Base-by-base conservation (phyloP, 129 eudicot species). In the Heracleum sosnowskyi region DNA sequence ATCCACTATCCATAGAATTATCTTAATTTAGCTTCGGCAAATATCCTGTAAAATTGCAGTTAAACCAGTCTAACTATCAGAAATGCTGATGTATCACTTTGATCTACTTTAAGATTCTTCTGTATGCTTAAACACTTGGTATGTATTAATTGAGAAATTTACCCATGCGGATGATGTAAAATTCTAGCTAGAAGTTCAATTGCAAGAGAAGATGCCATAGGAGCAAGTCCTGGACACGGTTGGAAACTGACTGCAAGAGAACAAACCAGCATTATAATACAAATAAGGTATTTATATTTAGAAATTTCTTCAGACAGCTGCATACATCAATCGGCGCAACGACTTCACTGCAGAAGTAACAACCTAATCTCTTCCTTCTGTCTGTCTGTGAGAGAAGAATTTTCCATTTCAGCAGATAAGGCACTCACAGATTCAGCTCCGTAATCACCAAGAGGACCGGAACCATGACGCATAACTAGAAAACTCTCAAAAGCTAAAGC, bases 191-290 rank as follows among this genome's bases (percentile, higher is more conserved):
- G 82, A 40, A 94, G 91, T 77, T 94, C 97, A 47, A 94, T 96
- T n/a, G 98, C 97, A 84, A 94, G 91, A 11, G 96, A 84, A 7
- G 98, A 91, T 46, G 98, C 97, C 77, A 94, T 90, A 69, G 97
- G 98, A 76, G 98, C 94, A 77, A 94, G 97, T 40, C 98, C 97
- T 0, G 98, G 98, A 57, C 98, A 53, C 98, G 97, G 76, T 94
- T 94, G 44, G 90, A 80, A 53, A 96, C 91, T 80, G 98, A 94
- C 97, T 91, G 92, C 86, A 82, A 45, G 53, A 81, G 47, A 64
- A 60, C 36, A 66, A 44, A 66, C 31, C 53, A 80, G 63, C 18
- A 55, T 80, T 60, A 11, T 45, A 11, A 39, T 34, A 73, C 26
- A 34, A 57, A 64, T n/a, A 24, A 22, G 44, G 34, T 15, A 40